Base-by-base conservation (phyloP, 1,139 yeast genomes). In the Candida pseudocylindracea region DNA sequence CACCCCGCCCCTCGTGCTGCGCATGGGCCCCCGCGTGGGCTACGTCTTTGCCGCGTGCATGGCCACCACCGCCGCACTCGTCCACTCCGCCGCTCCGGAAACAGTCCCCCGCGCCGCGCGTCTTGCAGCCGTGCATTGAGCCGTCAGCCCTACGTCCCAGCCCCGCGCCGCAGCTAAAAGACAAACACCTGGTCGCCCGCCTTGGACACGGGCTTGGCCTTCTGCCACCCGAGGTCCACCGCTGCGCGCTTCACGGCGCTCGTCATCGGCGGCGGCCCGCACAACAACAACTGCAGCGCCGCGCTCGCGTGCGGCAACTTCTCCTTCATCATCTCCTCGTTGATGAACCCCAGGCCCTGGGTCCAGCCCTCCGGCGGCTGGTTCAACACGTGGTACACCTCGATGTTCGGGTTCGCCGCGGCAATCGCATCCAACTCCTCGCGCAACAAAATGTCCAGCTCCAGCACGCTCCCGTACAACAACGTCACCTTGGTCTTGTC, bases 231-330 rank as follows among this genome's bases (percentile, higher is more conserved):
- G 43, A 85, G 63, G 15, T 61, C 57, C 33, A 63, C 65, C 29
- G 93, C 83, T 34, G 78, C 79, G 60, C 75, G 83, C 62, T 83
- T 85, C 48, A 74, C 63, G 35, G 79, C 72, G 33, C 73, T 61
- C 33, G 71, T 69, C 88, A 80, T 74, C 35, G 80, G 80, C 38
- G 94, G 94, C 36, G 99, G 98, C 26, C 99, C 95, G 54, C 98
- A 91, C 36, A 88, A 55, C 46, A 88, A 67, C 40, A 88, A 56
- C 62, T 79, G 83, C 39, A 67, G 61, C 42, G 72, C 73, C 34
- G 57, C 57, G 28, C 68, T 48, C 29, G 83, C 69, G 37, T 63
- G 57, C 32, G 93, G 92, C 45, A 79, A 62, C 42, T 67, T 57
- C 37, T 65, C 58, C 44, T 66, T 61, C 51, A 88, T 61, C 44